Base-by-base conservation (phyloP, 164 flowering plant species). In the Cinnamomum chago region DNA sequence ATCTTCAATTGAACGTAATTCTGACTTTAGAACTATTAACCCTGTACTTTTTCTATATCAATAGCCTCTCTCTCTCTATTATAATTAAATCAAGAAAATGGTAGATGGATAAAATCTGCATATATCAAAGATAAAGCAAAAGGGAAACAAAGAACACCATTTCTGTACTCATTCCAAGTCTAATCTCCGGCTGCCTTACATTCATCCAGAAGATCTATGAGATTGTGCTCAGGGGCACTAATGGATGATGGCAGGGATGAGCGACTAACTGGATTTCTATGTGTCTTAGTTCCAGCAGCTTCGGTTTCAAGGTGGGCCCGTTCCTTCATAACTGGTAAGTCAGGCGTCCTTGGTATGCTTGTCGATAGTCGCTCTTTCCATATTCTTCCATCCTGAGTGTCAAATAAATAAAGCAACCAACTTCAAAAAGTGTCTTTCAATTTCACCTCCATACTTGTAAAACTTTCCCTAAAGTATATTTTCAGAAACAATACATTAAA, bases 141-240 rank as follows among this genome's bases (percentile, higher is more conserved):
- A 55, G 60, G 60, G 60, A 55, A 64, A 3, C 67, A 64, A 64
- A 22, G 12, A 24, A 17, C 28, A 17, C 24, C 9, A 64, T 24
- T 64, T 64, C 67, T 24, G 67, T 24, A 11, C 25, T 64, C 22
- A 20, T 15, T 28, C 17, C 70, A 25, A 74, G 18, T 51, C 76
- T 58, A 68, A 24, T 68, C 40, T 66, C 87, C 87, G 58, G 94
- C 80, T 24, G 87, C 80, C 71, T 86, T 88, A 50, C 89, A 91
- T 80, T 92, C 97, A 71, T 94, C 97, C 3, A 94, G 90, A 50
- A 94, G 83, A 30, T 89, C 84, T 52, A 90, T 75, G 50, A 90
- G 66, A 77, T 86, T 84, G 75, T 91, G 94, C 79, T 94, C 98
- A 33, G 98, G 98, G 40, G 97, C 98, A 84, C 98, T 91, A n/a